Percentiles rank a stretch among this genome's conserved stretches.
These are phyloP conservation scores for Penicillium italicum DNA, from an alignment of 2,329 filamentous ascomycete species.

Conservation along the genomic window DNA sequence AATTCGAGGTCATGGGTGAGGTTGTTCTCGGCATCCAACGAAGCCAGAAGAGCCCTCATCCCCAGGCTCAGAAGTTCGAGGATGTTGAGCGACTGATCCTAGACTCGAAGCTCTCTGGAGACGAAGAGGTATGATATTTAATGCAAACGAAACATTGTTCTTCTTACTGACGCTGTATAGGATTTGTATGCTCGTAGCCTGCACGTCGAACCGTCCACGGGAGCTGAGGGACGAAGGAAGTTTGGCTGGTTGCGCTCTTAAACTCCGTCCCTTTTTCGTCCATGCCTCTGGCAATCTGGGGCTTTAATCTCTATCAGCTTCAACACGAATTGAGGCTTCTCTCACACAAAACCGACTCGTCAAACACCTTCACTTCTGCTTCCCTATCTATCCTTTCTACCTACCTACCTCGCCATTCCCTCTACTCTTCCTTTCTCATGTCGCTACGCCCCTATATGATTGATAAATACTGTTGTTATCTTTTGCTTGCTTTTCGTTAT, in stretches of 20 bases:
- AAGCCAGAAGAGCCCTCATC: constrained; percentile 82
- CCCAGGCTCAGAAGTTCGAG: constrained; percentile 66
- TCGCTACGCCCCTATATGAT: constrained; percentile 28
- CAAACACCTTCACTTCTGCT: not conserved
- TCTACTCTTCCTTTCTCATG: constrained; percentile 18
- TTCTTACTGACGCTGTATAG: constrained; percentile 34
- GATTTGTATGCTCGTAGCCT: constrained; percentile 59
- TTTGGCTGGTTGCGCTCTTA: constrained; percentile 44
- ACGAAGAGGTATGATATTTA: constrained; percentile 70
- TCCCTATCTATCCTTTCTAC: not conserved
- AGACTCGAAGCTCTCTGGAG: constrained; percentile 74
- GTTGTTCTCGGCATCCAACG: constrained; percentile 86
- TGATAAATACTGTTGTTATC: constrained; percentile 20
- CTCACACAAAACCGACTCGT: not conserved
- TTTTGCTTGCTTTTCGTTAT: constrained; percentile 6
- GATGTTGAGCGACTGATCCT: constrained; percentile 70
- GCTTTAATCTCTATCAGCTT: not conserved
- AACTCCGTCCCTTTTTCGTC: not conserved
- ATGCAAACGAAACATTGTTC: not conserved
- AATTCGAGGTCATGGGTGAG: constrained; percentile 94
- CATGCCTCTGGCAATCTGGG: not conserved
- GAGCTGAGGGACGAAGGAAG: constrained; percentile 40
- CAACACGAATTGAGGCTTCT: not conserved
- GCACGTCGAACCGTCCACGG: constrained; percentile 49
- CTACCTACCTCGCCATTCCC: not conserved